phyloP scores from a whole-genome alignment of 2,329 filamentous ascomycete genomes.

The Paracorniculantispora psalliotae region DNA sequence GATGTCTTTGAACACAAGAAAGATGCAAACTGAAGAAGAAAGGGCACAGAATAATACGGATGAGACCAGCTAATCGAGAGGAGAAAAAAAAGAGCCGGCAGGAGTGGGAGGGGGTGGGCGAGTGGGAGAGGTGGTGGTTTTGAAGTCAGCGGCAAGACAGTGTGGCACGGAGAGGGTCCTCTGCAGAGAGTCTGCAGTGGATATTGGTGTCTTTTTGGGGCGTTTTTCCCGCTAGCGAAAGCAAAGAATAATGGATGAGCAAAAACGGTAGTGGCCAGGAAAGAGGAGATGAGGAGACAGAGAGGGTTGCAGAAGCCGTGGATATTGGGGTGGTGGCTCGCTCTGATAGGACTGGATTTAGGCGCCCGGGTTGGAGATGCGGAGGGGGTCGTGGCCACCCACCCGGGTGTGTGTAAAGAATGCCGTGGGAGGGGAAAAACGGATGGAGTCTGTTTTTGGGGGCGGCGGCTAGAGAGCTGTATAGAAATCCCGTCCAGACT shows the following conservation, averaged over 20 bases:
- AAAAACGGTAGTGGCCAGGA: no score
- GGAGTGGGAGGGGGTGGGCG: neutral
- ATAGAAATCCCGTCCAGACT: neutral
- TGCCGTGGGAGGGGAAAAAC: neutral
- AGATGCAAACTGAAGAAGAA: conserved; percentile 22
- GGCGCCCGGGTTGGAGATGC: conserved; percentile 7
- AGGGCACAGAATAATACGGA: conserved; percentile 26
- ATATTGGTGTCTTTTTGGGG: no score
- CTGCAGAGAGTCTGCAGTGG: no score
- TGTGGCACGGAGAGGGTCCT: no score
- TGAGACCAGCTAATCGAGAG: conserved; percentile 54
- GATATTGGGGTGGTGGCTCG: conserved; percentile 1
- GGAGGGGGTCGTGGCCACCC: neutral
- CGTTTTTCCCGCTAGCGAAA: no score
- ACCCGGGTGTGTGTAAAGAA: neutral
- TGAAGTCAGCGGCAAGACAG: conserved; percentile 5
- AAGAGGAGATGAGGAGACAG: neutral
- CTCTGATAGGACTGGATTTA: conserved; percentile 12
- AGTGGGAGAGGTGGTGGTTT: conserved; percentile 4
- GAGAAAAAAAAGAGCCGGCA: conserved; percentile 25
- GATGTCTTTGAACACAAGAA: conserved; percentile 14
- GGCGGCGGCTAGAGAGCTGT: conserved; percentile 2
- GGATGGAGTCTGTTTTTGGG: neutral
- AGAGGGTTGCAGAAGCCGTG: neutral
- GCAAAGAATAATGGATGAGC: no score